A percentile compares a stretch with the other conserved stretches of the same genome.
Conservation (phyloP, 192 early-diverging fungal species). For the Backusella tarrabulga region DNA sequence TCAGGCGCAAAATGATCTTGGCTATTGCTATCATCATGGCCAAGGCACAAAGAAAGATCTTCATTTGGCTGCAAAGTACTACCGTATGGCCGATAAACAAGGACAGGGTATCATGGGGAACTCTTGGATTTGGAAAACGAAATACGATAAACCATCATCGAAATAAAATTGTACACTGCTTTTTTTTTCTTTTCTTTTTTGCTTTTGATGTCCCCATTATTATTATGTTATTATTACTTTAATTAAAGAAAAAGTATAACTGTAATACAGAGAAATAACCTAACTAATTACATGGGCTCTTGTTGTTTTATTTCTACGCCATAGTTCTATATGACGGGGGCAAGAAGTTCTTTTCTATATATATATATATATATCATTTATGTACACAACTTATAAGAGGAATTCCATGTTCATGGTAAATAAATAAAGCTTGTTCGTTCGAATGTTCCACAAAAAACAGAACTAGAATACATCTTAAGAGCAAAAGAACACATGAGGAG, state of each 20-base stretch:
- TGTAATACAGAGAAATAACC: not conserved
- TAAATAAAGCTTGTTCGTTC: not conserved
- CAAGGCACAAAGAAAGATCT: constrained; percentile 71
- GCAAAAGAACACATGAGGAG: not conserved
- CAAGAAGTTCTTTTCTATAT: too few species aligned
- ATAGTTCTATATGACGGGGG: too few species aligned
- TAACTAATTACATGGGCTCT: too few species aligned
- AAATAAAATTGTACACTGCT: not conserved
- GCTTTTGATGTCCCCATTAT: not conserved
- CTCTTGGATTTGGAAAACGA: constrained; percentile 81
- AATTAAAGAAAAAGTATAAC: not conserved
- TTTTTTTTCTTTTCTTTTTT: not conserved
- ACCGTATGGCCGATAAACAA: constrained; percentile 70
- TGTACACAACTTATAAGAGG: too few species aligned
- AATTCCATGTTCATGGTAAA: not conserved
- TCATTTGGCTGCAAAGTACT: constrained; percentile 72
- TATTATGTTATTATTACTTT: not conserved
- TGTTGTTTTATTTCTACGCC: too few species aligned
- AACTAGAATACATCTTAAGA: too few species aligned
- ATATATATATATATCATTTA: too few species aligned
- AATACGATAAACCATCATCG: constrained; percentile 52
- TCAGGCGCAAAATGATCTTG: constrained; percentile 49
- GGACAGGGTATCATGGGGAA: constrained; percentile 74
- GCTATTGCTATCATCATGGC: constrained; percentile 67
- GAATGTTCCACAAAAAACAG: not conserved